Base-by-base conservation (phyloP, 2,329 filamentous ascomycete species). In the Hypoxylon sp. region DNA sequence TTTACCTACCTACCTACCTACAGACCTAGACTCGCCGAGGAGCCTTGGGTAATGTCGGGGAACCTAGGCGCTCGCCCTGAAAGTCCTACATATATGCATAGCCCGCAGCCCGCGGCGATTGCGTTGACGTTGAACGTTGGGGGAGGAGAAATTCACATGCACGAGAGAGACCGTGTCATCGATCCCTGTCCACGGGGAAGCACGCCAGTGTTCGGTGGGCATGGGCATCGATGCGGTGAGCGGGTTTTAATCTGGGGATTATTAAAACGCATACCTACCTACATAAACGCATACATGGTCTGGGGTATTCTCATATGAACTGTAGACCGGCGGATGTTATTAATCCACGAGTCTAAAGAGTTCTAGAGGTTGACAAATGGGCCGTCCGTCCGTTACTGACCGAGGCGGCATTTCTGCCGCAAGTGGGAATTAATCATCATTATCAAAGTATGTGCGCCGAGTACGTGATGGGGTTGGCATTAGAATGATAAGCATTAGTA, bases 401-500 rank as follows among this genome's bases (percentile, higher is more conserved):
- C 9, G 31, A 4, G 6, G 17, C 26, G 31, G 17, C 50, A 53
- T 53, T 2, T 37, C 50, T 37, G 29, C 19, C 11, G 17, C 17
- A n/a, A n/a, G 19, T 22, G 8, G 53, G 53, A 47, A 46, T 56
- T 56, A 56, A 6, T 56, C 53, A 56, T 46, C 24, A 56, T 56
- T 56, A 56, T 46, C 44, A 46, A 42, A 8, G 8, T 24, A 10
- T 35, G 19, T 19, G 11, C 17, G 17, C 39, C 8, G 11, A 9
- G 39, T 44, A 44, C n/a, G 39, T 44, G 5, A 19, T 44, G 10
- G 5, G 10, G 5, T 44, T 19, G 17, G 39, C 39, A 22, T 44
- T 9, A 8, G 6, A n/a, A 22, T 22, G 29, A 44, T 44, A 44
- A 44, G 39, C 39, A 44, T 44, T 44, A 44, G 39, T 22, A 44